Conservation (phyloP, 2,329 filamentous ascomycete genomes). For the Sporothrix schenckii region DNA sequence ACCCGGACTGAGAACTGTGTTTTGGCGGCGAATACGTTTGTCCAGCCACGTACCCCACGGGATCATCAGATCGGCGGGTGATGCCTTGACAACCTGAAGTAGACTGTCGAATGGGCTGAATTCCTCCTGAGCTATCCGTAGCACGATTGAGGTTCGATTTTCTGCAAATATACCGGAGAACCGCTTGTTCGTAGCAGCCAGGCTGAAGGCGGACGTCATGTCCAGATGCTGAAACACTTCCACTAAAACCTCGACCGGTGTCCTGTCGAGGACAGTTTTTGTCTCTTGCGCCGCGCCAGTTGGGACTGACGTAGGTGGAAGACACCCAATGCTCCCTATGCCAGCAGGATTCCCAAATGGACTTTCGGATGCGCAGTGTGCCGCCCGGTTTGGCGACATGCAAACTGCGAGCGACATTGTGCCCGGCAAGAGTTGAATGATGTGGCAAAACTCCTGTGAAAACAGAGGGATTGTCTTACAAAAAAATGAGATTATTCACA, state of each 20-base stretch:
- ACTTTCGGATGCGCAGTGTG: constrained; percentile 5
- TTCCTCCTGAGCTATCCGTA: constrained; percentile 48
- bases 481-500: not conserved
- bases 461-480: not conserved
- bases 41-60: constrained; percentile 45
- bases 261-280: constrained; percentile 37
- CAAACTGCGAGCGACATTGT: constrained; percentile 33
- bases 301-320: not conserved
- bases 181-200: constrained; percentile 46
- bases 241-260: constrained; percentile 53
- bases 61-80: constrained; percentile 44
- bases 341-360: not conserved
- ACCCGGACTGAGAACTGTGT: constrained; percentile 35
- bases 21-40: constrained; percentile 47
- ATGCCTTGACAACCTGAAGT: constrained; percentile 52
- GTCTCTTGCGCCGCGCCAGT: not conserved
- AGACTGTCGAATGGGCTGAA: constrained; percentile 52
- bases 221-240: constrained; percentile 54
- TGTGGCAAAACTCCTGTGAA: not conserved
- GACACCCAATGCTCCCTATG: not conserved
- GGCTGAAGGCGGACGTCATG: constrained; percentile 46
- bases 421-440: no score
- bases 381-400: constrained; percentile 25
- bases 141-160: constrained; percentile 49
- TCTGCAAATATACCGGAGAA: constrained; percentile 49